These are phyloP conservation scores for Moniliophthora roreri DNA, from an alignment of 1,284 basidiomycete species.

Conservation along the genomic window DNA sequence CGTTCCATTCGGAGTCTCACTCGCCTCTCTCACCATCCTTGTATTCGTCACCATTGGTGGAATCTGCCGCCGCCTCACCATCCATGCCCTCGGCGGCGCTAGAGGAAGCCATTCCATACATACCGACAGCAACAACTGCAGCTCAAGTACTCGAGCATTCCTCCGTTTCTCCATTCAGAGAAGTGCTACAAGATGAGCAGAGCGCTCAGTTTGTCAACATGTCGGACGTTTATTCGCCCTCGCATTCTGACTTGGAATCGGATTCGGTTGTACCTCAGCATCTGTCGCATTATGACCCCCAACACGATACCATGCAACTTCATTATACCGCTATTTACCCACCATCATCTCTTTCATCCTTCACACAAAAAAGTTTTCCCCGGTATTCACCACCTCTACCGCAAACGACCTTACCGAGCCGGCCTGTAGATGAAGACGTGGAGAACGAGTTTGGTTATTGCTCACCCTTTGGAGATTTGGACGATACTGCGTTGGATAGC, in stretches of 20 bases:
- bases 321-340: not conserved
- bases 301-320: not conserved
- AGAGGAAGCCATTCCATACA: not conserved
- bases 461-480: not conserved
- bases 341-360: not conserved
- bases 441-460: not conserved
- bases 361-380: no score
- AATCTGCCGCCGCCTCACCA: not conserved
- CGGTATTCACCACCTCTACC: not conserved
- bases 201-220: not conserved
- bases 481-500: not conserved
- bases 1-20: not conserved
- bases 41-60: not conserved
- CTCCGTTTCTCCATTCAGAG: no score
- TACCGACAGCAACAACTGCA: not conserved
- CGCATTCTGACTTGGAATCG: not conserved
- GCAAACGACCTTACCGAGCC: no score
- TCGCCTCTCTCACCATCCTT: not conserved
- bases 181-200: no score
- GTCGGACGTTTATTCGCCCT: conserved; percentile 1
- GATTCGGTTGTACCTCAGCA: no score
- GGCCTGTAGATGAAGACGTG: not conserved
- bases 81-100: not conserved
- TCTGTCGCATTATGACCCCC: not conserved
- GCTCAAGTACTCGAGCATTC: not conserved